Base-by-base conservation (phyloP, 805 yeast genomes). In the Metschnikowia gruessii region DNA sequence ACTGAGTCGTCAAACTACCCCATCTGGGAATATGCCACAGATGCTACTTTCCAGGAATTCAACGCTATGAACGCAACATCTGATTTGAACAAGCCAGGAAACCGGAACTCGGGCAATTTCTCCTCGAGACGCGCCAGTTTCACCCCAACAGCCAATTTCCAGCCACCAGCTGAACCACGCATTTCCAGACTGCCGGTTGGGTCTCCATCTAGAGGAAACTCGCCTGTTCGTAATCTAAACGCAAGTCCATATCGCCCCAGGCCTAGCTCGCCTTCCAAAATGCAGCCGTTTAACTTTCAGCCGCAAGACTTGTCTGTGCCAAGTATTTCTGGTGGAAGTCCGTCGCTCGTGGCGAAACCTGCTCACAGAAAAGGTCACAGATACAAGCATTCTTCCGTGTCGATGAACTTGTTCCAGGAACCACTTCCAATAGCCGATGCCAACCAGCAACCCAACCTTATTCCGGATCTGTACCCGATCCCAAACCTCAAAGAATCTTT, bases 331-430 rank as follows among this genome's bases (percentile, higher is more conserved):
- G 40, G 45, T 15, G 45, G 43, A 32, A 39, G 43, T 19, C 53
- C 45, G 37, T 40, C 49, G 10, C 48, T 52, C 11, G 61, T 56
- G 44, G 62, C 66, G 26, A 76, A 70, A 58, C 80, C 89, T 1
- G 82, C 86, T 0, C 87, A 82, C 57, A 82, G 99, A 72, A 82
- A 91, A 56, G 99, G 99, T 6, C 99, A 92, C 65, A 79, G 92
- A 56, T 92, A 92, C 63, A 92, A 92, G 63, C 98, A 92, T 65
- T 90, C 97, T 2, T 90, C 97, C 8, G 96, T 92, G 5, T 89
- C 96, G 4, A 86, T 92, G 94, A 91, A 92, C 64, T 77, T 92
- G 62, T 92, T 94, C 63, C 96, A 88, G 64, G 97, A 92, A 60
- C 96, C 97, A 1, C 85, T 90, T 13, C 70, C 72, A 2, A 58